A percentile compares a stretch with the other conserved stretches of the same genome.
Evolutionary conservation across 768 basidiomycete species (phyloP).

Genomic region (Myochromella boudieri): DNA sequence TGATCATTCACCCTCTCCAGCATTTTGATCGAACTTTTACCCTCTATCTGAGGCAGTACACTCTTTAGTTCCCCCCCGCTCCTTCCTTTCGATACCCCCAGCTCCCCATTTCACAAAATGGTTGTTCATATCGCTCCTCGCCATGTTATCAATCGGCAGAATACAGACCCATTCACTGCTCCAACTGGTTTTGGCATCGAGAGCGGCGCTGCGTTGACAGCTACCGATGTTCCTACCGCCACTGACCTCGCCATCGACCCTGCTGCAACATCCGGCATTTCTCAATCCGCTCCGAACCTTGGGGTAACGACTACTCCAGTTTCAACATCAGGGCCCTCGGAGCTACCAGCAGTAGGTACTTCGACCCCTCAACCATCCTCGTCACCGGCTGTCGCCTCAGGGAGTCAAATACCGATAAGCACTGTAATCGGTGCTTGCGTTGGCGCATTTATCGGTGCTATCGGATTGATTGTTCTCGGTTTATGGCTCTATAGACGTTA

Average conservation of each 20-base stretch:
- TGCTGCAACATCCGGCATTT: neutral
- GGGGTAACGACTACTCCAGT: constrained; percentile 8
- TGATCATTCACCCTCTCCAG: constrained; percentile 13
- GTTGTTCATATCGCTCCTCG: constrained; percentile 8
- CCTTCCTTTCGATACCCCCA: constrained; percentile 7
- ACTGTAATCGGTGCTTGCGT: constrained; percentile 66
- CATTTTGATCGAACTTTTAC: constrained; percentile 15
- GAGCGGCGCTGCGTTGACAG: constrained; percentile 10
- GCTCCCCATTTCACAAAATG: constrained; percentile 12
- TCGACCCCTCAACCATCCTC: constrained; percentile 14
- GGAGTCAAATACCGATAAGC: constrained; percentile 39
- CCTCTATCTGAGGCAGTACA: constrained; percentile 19
- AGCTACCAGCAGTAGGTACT: too few species aligned
- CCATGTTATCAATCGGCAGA: constrained; percentile 15
- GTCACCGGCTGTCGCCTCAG: constrained; percentile 22
- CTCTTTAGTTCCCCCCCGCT: constrained; percentile 17
- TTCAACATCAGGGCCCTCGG: constrained; percentile 10
- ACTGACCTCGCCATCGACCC: constrained; percentile 19
- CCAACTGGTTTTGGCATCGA: constrained; percentile 21
- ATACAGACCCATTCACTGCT: neutral
- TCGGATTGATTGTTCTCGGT: constrained; percentile 49
- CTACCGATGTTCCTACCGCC: neutral
- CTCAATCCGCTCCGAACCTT: constrained; percentile 4
- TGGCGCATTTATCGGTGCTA: constrained; percentile 56
- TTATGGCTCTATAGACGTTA: constrained; percentile 57